phyloP scores from a whole-genome alignment of 2,329 filamentous ascomycete genomes.

The Fusarium sp. region DNA sequence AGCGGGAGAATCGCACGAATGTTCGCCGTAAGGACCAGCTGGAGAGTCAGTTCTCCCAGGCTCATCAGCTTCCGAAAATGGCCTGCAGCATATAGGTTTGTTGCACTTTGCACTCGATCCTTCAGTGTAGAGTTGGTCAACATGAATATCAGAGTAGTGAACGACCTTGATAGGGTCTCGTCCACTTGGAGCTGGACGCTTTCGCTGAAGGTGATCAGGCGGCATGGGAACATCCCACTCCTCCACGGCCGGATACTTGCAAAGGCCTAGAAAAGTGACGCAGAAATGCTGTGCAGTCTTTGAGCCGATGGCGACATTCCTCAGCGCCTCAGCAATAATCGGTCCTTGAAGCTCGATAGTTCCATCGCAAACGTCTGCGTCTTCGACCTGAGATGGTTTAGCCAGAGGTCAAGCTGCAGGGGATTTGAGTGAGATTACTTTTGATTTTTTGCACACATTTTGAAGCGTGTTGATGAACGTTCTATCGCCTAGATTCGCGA shows the following conservation, averaged over 20 bases:
- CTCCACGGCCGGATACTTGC: constrained; percentile 61
- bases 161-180: constrained; percentile 65
- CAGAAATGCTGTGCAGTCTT: constrained; percentile 65
- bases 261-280: constrained; percentile 66
- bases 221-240: constrained; percentile 60
- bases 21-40: constrained; percentile 65
- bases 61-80: constrained; percentile 61
- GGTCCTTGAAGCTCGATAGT: constrained; percentile 65
- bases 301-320: constrained; percentile 61
- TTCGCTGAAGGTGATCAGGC: constrained; percentile 53
- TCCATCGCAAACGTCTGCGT: constrained; percentile 68
- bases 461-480: constrained; percentile 54
- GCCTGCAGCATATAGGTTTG: constrained; percentile 71
- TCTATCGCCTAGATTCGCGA: constrained; percentile 58
- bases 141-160: constrained; percentile 71
- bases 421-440: constrained; percentile 39
- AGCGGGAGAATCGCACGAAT: constrained; percentile 65
- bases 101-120: constrained; percentile 68
- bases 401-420: background rate
- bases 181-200: constrained; percentile 58
- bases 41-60: constrained; percentile 63
- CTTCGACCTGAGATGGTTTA: constrained; percentile 56
- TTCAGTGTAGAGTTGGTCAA: constrained; percentile 66
- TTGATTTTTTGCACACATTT: constrained; percentile 52
- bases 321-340: constrained; percentile 63